Conservation (phyloP, 768 basidiomycete genomes). For the Gymnopilus junonius region DNA sequence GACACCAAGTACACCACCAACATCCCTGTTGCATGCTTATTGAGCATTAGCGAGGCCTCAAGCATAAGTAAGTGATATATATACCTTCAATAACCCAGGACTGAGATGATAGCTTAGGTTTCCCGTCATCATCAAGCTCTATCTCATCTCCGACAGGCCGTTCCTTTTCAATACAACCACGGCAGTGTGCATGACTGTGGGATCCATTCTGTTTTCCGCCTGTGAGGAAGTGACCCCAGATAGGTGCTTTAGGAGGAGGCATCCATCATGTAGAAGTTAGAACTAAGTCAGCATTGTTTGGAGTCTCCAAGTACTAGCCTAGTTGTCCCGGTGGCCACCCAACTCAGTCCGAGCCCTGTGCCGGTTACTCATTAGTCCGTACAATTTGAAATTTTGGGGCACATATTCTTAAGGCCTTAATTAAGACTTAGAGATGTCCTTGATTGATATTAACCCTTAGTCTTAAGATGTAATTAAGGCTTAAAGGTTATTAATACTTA, state of each 20-base stretch:
- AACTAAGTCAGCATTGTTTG: no score
- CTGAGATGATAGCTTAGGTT: slow-evolving; percentile 14
- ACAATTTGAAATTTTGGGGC: not conserved
- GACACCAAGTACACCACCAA: slow-evolving; percentile 24
- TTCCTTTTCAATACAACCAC: slow-evolving; percentile 21
- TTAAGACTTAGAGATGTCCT: slow-evolving; percentile 14
- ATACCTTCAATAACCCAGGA: slow-evolving; percentile 22
- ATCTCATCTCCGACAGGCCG: slow-evolving; percentile 10
- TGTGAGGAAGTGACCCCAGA: slow-evolving; percentile 25
- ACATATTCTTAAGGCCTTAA: slow-evolving; percentile 13
- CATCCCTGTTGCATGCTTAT: slow-evolving; percentile 17
- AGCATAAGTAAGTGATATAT: no score
- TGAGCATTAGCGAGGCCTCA: no score
- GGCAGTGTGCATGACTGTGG: slow-evolving; percentile 23
- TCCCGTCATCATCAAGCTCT: slow-evolving; percentile 17
- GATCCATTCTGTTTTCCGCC: slow-evolving; percentile 27
- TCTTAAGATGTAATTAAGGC: slow-evolving; percentile 20
- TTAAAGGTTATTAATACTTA: no score
- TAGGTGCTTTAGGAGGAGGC: no score
- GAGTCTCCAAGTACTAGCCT: no score
- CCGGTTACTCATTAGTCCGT: not conserved
- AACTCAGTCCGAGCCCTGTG: not conserved
- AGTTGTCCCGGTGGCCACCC: not conserved
- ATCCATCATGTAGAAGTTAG: no score
- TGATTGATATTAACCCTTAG: slow-evolving; percentile 20